Percentiles rank a stretch among this genome's conserved stretches.
phyloP scores from a whole-genome alignment of 495 filamentous ascomycete genomes.

The Extremus antarcticus region DNA sequence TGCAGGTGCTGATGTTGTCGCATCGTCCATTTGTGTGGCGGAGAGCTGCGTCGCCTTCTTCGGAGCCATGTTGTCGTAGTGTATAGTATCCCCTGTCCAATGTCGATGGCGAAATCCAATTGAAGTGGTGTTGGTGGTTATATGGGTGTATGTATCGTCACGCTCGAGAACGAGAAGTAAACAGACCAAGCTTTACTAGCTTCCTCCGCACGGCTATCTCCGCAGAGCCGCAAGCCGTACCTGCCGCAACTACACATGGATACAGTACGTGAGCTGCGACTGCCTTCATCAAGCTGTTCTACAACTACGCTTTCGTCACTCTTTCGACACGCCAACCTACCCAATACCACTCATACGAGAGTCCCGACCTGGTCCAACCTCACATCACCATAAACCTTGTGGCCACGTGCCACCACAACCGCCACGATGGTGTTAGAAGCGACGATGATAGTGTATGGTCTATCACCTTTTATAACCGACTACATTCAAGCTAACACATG shows the following conservation, averaged over 20 bases:
- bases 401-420: constrained; percentile 9
- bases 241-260: neutral
- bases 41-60: neutral
- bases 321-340: too few species aligned
- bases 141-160: too few species aligned
- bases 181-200: neutral
- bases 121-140: too few species aligned
- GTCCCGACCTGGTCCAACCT: too few species aligned
- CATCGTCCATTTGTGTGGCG: neutral
- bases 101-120: too few species aligned
- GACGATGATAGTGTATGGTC: constrained; percentile 60
- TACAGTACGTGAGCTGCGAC: neutral
- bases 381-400: too few species aligned
- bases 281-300: neutral
- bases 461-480: constrained; percentile 1
- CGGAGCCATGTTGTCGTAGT: neutral
- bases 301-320: too few species aligned
- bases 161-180: too few species aligned
- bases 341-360: too few species aligned
- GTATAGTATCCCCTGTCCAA: too few species aligned
- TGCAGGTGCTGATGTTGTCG: too few species aligned
- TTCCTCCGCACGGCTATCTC: neutral
- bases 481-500: constrained; percentile 12
- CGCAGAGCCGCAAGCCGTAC: neutral
- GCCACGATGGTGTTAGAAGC: constrained; percentile 62